These are phyloP conservation scores for Pythium rishiriense DNA, from an alignment of 352 stramenopile species.

Conservation along the genomic window DNA sequence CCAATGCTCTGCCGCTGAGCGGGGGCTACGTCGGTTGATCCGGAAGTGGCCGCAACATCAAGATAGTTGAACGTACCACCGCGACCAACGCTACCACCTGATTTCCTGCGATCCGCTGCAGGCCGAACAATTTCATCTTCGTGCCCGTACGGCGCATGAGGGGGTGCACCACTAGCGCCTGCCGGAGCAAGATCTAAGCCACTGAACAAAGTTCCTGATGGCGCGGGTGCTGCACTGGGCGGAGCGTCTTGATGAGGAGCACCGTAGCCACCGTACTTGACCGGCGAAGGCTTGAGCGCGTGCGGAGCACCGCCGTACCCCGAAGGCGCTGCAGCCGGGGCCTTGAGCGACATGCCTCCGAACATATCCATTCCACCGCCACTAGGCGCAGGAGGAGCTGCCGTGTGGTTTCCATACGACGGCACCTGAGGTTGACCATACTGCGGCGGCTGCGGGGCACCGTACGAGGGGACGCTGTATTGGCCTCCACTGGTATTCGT, in stretches of 20 bases:
- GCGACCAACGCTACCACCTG: conserved; percentile 1
- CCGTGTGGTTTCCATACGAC: conserved; percentile 15
- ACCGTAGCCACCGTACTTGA: conserved; percentile 21
- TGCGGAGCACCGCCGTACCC: conserved; percentile 21
- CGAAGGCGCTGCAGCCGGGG: not conserved
- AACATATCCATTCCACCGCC: conserved; percentile 61
- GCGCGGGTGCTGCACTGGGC: conserved; percentile 9
- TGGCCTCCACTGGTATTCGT: conserved; percentile 1
- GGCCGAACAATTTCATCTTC: conserved; percentile 22
- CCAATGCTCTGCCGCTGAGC: conserved; percentile 17
- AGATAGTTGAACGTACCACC: conserved; percentile 64
- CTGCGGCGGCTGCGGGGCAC: conserved; percentile 19
- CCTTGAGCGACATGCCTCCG: conserved; percentile 70
- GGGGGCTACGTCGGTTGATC: not conserved
- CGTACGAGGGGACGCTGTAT: conserved; percentile 23
- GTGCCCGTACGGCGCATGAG: not conserved
- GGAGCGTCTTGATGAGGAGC: conserved; percentile 16
- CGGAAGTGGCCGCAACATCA: conserved; percentile 39
- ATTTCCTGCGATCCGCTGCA: conserved; percentile 21
- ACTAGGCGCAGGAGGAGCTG: conserved; percentile 14
- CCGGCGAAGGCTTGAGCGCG: conserved; percentile 17
- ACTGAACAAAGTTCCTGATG: conserved; percentile 25
- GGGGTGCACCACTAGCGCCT: conserved; percentile 1
- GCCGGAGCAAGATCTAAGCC: conserved; percentile 21
- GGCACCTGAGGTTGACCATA: conserved; percentile 16